Percentiles rank a stretch among this genome's conserved stretches.
phyloP scores from a whole-genome alignment of 2,329 filamentous ascomycete genomes.

The Dactylellina haptotyla region DNA sequence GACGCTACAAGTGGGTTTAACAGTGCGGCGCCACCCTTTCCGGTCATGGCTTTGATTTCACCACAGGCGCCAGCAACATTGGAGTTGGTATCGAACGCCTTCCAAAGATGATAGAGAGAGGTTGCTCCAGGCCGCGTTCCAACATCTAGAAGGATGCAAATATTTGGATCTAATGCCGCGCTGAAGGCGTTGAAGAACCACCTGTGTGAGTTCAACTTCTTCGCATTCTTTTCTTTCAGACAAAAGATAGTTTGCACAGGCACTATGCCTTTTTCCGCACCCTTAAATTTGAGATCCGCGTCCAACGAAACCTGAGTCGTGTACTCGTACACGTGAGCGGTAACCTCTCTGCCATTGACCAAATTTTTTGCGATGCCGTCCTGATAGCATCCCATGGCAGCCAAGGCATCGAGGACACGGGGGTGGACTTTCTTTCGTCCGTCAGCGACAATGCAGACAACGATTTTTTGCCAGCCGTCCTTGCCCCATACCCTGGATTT shows the following conservation, averaged over 20 bases:
- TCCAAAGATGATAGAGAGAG: constrained; percentile 98
- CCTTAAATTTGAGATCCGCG: constrained; percentile 96
- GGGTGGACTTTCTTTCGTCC: constrained; percentile 93
- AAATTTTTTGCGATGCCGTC: constrained; percentile 98
- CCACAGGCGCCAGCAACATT: constrained; percentile 96
- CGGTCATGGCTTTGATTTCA: constrained; percentile 97
- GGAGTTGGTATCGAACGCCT: constrained; percentile 96
- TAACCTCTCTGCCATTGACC: constrained; percentile 94
- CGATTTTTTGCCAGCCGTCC: constrained; percentile 98
- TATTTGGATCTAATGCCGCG: constrained; percentile 88
- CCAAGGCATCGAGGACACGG: constrained; percentile 89
- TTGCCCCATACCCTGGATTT: constrained; percentile 97
- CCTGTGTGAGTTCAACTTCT: constrained; percentile 97
- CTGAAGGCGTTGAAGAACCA: constrained; percentile 99
- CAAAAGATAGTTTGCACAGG: constrained; percentile 99
- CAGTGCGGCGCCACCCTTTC: constrained; percentile 80
- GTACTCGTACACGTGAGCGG: constrained; percentile 98
- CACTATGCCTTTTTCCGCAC: constrained; percentile 97
- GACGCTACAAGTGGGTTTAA: constrained; percentile 94
- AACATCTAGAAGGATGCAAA: constrained; percentile 96
- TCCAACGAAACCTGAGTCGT: constrained; percentile 97
- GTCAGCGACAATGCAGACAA: constrained; percentile 95
- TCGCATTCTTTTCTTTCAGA: constrained; percentile 95
- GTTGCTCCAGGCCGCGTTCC: constrained; percentile 89
- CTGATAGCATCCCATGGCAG: constrained; percentile 97